Base-by-base conservation (phyloP, 2,329 filamentous ascomycete genomes). In the Fusarium buxicola region DNA sequence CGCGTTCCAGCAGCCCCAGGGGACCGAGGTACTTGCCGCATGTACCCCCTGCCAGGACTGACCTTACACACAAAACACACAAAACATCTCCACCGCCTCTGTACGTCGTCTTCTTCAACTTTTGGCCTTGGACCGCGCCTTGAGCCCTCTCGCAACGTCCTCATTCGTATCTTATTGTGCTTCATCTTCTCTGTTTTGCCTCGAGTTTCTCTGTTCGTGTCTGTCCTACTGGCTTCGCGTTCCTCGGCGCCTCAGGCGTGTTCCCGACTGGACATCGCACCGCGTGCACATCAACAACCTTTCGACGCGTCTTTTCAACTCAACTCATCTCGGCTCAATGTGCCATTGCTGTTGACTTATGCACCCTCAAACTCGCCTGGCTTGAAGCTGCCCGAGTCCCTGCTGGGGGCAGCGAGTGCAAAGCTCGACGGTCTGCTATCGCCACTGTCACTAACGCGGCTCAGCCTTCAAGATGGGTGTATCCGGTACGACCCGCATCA, bases 381-480 rank as follows among this genome's bases (percentile, higher is more conserved):
- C 45, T 46, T 60, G 46, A 56, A 63, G 61, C 61, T 68, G 48
- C 53, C 52, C 51, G 50, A 53, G 56, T 59, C 57, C 65, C 60
- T 64, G 31, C 32, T 31, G 50, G 62, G 54, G 66, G 56, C 38
- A 60, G 55, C 53, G 35, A 69, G 58, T 52, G 43, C 24, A 31
- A 48, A 41, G 54, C 58, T 56, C 48, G 52, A 58, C 41, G 8
- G 31, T 34, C 56, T 56, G 15, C 48, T 27, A 34, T 60, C 51
- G 40, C 52, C 44, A 53, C 50, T 41, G 47, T 53, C 48, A 34
- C 49, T 51, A 30, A 58, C 47, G 52, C 55, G 40, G 40, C 55
- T 44, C 47, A 36, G 43, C 36, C 40, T 55, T 58, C 59, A 74
- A 60, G 43, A 78, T 78, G 76, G 76, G 76, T 65, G 74, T 78